Evolutionary conservation across 495 filamentous ascomycete species (phyloP).

Genomic region (Staphylotrichum tortipilum): DNA sequence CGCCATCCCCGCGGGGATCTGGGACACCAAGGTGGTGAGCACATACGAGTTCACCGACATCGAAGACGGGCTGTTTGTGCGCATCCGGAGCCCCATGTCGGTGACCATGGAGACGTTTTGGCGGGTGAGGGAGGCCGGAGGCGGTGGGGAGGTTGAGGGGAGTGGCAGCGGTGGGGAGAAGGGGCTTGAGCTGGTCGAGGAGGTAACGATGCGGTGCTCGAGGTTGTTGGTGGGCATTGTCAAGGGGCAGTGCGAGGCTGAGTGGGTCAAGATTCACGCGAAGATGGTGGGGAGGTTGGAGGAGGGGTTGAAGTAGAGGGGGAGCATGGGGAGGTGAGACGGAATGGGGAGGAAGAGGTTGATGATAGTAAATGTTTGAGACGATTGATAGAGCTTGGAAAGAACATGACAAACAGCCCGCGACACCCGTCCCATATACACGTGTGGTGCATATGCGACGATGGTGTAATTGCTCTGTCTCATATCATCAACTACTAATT

Average conservation of each 20-base stretch:
- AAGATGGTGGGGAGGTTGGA: slow-evolving; percentile 32
- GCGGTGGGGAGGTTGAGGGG: background rate
- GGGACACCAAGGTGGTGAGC: slow-evolving; percentile 41
- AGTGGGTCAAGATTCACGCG: slow-evolving; percentile 34
- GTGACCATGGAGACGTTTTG: slow-evolving; percentile 41
- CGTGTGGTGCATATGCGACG: too few species aligned
- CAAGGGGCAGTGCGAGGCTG: slow-evolving; percentile 33
- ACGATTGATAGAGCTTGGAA: background rate
- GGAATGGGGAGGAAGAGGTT: too few species aligned
- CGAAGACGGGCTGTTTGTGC: slow-evolving; percentile 33
- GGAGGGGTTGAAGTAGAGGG: slow-evolving; percentile 8
- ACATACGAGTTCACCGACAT: slow-evolving; percentile 37
- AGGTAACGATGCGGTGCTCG: slow-evolving; percentile 32
- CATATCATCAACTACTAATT: too few species aligned
- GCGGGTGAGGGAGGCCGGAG: slow-evolving; percentile 23
- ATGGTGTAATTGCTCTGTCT: too few species aligned
- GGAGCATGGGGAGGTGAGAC: background rate
- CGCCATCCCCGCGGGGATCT: slow-evolving; percentile 32
- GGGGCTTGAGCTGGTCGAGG: slow-evolving; percentile 31
- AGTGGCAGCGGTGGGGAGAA: background rate
- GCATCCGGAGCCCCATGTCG: slow-evolving; percentile 36
- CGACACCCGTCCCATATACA: too few species aligned
- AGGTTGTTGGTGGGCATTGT: slow-evolving; percentile 34
- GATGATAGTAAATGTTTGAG: too few species aligned
- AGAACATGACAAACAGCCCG: too few species aligned